Base-by-base conservation (phyloP, 805 yeast genomes). In the Zygotorulaspora sp. region DNA sequence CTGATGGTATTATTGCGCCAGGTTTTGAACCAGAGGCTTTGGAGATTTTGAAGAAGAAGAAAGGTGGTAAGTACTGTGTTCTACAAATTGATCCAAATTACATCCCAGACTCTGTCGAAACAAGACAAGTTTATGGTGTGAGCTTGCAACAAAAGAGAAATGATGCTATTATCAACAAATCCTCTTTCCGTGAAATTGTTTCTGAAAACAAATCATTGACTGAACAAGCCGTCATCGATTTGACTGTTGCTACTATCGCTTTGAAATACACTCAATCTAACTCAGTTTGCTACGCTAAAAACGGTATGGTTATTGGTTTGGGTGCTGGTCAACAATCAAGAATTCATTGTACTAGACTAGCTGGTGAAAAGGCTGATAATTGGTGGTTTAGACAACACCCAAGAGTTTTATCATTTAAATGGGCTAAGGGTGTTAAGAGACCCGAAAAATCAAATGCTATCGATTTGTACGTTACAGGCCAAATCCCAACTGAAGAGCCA, bases 331-430 rank as follows among this genome's bases (percentile, higher is more conserved):
- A 92, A 74, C 99, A 92, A 72, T 88, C 97, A 40, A 81, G 99
- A 71, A 92, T 92, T 60, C 99, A 92, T 73, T 92, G 99, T 72
- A 92, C 98, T 34, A 83, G 99, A 72, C 77, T 92, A 54, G 99
- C 98, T 36, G 98, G 98, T 64, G 98, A 92, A 61, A 92, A 92
- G 75, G 96, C 97, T 50, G 97, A 92, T 67, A 89, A 89, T 77
- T 92, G 97, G 97, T 92, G 98, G 98, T 77, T 92, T 61, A 83
- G 99, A 74, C 97, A 92, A 68, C 98, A 92, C 68, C 97, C 97
- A 52, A 78, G 72, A 62, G 97, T 92, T 6, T 70, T 92, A 43
- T 92, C 70, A 16, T 83, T 92, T 78, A 77, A 90, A 70, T 92
- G 97, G 97, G 95, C 95, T 48, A 87, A 87, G 72, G 97, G 97